Base-by-base conservation (phyloP, 768 basidiomycete species). In the Boletus sp. region DNA sequence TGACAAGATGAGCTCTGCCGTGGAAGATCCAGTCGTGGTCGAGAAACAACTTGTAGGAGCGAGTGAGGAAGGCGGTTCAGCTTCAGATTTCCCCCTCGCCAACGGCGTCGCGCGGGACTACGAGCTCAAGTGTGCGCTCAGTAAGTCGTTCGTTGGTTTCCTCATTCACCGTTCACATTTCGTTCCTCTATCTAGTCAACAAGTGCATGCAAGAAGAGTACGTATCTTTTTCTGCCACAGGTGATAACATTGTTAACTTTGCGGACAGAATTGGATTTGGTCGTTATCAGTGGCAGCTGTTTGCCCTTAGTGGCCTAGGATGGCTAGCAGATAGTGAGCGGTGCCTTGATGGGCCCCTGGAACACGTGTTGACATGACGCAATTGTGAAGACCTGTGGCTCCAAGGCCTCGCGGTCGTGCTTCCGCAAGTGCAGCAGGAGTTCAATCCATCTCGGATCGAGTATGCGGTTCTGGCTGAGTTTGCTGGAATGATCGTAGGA, bases 271-370 rank as follows among this genome's bases (percentile, higher is more conserved):
- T 81, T 47, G 79, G 80, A 48, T 81, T 78, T 41, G 80, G 80
- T 14, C 73, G 72, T 41, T 82, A 81, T 67, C 80, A 82, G 53
- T 65, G 71, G 51, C 76, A 81, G 60, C 73, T 82, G 32, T 80
- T 82, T 62, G 18, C 73, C 28, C 67, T 82, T 15, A 71, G 77
- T 50, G 80, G 79, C 52, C 64, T 81, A 6, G 79, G 80, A 54
- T 81, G 80, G 79, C 59, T 77, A 45, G 78, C 77, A 50, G 80
- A 80, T 61, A 79, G 80, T 82, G 41, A 59, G 77, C 39, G 18
- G 37, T 39, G 28, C 36, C 30, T 47, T 50, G 39, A 39, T 42
- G 20, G n/a, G n/a, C 24, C 51, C 53, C 59, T 72, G 77, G 42
- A 44, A 53, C 62, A 61, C 56, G 53, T 66, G 64, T 7, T 61